A percentile compares a stretch with the other conserved stretches of the same genome.
Evolutionary conservation across 1,139 yeast species (phyloP).

Genomic region (Pichia sp.): DNA sequence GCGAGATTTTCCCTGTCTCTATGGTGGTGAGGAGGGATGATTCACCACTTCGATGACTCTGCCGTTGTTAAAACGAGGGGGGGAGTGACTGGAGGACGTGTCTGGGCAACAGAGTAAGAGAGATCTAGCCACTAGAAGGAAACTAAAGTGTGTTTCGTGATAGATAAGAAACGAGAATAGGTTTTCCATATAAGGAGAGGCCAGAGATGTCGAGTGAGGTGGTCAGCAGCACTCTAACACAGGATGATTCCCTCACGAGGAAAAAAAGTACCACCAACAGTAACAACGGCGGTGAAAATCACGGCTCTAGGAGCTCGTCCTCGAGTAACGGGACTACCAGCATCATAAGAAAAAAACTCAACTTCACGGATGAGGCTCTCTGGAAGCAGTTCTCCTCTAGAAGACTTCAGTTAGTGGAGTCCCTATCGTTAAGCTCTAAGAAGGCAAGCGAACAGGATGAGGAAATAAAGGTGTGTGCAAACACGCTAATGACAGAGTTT

Average conservation of each 20-base stretch:
- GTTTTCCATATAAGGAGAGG: background rate
- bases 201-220: constrained; percentile 4
- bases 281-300: background rate
- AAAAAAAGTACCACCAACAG: background rate
- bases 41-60: background rate
- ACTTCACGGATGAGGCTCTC: constrained; percentile 71
- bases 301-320: background rate
- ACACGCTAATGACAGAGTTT: constrained; percentile 69
- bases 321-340: constrained; percentile 62
- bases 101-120: background rate
- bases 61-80: background rate
- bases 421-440: constrained; percentile 65
- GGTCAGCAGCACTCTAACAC: background rate
- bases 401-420: constrained; percentile 81
- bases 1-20: background rate
- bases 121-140: background rate
- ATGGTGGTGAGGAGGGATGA: background rate
- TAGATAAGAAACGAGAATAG: no score
- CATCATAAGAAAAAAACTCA: constrained; percentile 64
- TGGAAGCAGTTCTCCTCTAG: constrained; percentile 92
- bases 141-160: no score
- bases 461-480: constrained; percentile 73
- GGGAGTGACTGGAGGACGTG: background rate
- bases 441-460: constrained; percentile 93
- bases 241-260: constrained; percentile 1